Percentiles rank a stretch among this genome's conserved stretches.
Conservation (phyloP, 768 basidiomycete genomes). For the Rhizopogon vinicolor region DNA sequence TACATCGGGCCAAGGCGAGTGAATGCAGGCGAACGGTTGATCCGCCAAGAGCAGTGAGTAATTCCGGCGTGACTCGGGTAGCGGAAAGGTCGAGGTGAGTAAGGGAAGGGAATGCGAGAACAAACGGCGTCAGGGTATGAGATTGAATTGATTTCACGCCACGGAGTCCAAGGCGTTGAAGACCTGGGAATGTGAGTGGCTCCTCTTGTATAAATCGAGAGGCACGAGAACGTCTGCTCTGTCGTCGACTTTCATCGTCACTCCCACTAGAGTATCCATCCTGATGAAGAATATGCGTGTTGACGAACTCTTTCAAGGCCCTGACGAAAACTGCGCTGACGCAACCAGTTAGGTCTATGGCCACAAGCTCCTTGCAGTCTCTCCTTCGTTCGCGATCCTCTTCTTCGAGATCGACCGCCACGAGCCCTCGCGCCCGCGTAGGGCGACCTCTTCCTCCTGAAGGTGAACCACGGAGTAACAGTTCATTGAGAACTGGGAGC, state of each 20-base stretch:
- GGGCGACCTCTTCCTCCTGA: conserved; percentile 68
- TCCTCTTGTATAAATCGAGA: conserved; percentile 37
- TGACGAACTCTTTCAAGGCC: conserved; percentile 80
- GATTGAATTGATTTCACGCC: conserved; percentile 77
- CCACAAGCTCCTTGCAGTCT: conserved; percentile 77
- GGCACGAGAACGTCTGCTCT: conserved; percentile 29
- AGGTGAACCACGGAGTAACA: conserved; percentile 80
- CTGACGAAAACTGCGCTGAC: conserved; percentile 88
- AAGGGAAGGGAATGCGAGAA: conserved; percentile 78
- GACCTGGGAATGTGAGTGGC: conserved; percentile 56
- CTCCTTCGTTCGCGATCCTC: conserved; percentile 71
- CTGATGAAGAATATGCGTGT: conserved; percentile 47
- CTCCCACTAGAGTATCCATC: conserved; percentile 41
- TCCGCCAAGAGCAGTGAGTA: conserved; percentile 61
- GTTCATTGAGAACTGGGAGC: conserved; percentile 78
- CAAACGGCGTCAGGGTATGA: conserved; percentile 63
- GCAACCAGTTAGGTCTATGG: conserved; percentile 92
- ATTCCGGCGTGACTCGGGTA: conserved; percentile 75
- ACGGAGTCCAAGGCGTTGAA: conserved; percentile 76
- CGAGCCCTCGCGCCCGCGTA: conserved; percentile 54
- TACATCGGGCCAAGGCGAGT: conserved; percentile 83
- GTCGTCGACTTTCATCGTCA: conserved; percentile 31
- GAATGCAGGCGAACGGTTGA: conserved; percentile 72
- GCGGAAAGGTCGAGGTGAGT: conserved; percentile 90
- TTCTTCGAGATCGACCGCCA: conserved; percentile 58